phyloP scores from a whole-genome alignment of 768 basidiomycete genomes.

The Artomyces pyxidatus region DNA sequence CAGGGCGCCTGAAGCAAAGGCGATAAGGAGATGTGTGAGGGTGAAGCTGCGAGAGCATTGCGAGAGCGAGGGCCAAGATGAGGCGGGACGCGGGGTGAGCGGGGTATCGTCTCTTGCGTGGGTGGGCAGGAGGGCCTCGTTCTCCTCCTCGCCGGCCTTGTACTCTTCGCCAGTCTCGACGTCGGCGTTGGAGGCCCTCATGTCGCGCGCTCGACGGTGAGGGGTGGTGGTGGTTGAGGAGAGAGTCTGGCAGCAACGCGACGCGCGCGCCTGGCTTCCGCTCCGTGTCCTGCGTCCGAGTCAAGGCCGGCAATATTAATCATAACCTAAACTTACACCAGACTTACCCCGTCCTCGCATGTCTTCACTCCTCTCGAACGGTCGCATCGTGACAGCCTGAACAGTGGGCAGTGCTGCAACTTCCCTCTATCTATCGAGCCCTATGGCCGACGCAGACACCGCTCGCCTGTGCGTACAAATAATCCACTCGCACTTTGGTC shows the following conservation, averaged over 20 bases:
- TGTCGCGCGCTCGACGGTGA: neutral
- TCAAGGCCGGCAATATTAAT: no score
- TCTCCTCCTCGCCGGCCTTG: constrained; percentile 11
- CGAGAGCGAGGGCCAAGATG: constrained; percentile 33
- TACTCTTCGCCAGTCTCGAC: constrained; percentile 10
- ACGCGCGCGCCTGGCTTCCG: no score
- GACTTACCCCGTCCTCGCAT: no score
- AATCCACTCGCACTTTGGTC: constrained; percentile 57
- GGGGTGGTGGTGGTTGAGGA: neutral
- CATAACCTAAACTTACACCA: no score
- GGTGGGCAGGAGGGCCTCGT: constrained; percentile 20
- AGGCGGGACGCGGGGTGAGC: constrained; percentile 23
- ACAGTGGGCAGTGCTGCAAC: no score
- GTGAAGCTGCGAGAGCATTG: constrained; percentile 2
- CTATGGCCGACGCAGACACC: constrained; percentile 61
- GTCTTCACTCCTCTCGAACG: no score
- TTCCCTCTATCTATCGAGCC: neutral
- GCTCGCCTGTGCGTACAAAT: constrained; percentile 54
- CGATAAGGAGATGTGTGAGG: constrained; percentile 1
- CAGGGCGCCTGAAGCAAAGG: constrained; percentile 11
- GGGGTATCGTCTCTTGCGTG: constrained; percentile 5
- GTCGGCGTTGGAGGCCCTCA: neutral
- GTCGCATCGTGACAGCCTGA: no score
- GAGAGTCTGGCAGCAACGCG: no score
- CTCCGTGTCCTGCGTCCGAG: no score